Conservation (phyloP, 2,329 filamentous ascomycete species). For the Alternaria atra region DNA sequence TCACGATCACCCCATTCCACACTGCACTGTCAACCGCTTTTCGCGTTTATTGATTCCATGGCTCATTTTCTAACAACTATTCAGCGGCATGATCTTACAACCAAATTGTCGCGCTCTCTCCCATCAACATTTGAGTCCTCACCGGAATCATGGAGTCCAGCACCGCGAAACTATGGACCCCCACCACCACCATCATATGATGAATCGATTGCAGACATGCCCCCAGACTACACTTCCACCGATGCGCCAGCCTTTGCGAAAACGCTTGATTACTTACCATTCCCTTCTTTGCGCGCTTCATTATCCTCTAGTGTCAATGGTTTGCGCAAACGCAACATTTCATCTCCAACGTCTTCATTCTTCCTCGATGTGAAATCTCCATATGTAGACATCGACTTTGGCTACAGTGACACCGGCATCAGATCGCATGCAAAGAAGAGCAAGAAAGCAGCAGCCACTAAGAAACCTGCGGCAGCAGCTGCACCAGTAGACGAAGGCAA, state of each 20-base stretch:
- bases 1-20: conserved; percentile 21
- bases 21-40: conserved; percentile 11
- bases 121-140: conserved; percentile 28
- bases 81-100: conserved; percentile 38
- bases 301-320: conserved; percentile 41
- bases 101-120: conserved; percentile 25
- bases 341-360: conserved; percentile 40
- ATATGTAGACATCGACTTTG: conserved; percentile 65
- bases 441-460: conserved; percentile 51
- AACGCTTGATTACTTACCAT: conserved; percentile 40
- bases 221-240: conserved; percentile 57
- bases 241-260: conserved; percentile 53
- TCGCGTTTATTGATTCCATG: conserved; percentile 9
- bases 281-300: conserved; percentile 45
- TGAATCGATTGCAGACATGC: conserved; percentile 54
- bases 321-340: conserved; percentile 40
- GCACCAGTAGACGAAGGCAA: conserved; percentile 58
- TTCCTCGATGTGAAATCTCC: conserved; percentile 44
- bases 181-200: conserved; percentile 55
- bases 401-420: conserved; percentile 61
- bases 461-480: conserved; percentile 33
- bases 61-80: conserved; percentile 31
- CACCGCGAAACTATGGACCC: conserved; percentile 26
- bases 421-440: conserved; percentile 64
- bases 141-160: conserved; percentile 38